Base-by-base conservation (phyloP, 2,329 filamentous ascomycete genomes). In the Drechslera avenae region DNA sequence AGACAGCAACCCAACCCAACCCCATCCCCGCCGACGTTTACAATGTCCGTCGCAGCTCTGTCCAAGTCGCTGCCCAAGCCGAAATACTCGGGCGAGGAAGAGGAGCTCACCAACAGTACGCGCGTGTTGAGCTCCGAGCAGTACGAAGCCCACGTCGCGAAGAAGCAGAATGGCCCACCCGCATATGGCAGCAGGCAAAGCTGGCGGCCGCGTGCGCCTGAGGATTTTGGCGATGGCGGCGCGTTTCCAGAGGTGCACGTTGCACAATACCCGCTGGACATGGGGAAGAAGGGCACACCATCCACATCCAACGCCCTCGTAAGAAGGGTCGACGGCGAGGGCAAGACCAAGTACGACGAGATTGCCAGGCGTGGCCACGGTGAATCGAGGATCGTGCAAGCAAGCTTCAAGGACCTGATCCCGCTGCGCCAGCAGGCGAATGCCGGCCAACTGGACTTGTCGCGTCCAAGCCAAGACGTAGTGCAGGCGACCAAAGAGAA, bases 381-480 rank as follows among this genome's bases (percentile, higher is more conserved):
- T 69, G 90, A 91, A 16, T 86, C 85, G 53, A 83, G 92, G 41
- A 89, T 97, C 58, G 87, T 99, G 9, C 94, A 99, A 74, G 87
- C 94, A 16, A 96, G 90, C 7, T 99, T 99, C 79, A 97, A 96
- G 72, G 94, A 97, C 66, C 79, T 99, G 42, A 99, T 99, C 56
- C 94, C 94, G 5, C 81, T 99, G 53, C 85, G 94, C 54, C 92
- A 97, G 74, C 88, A 91, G 59, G 94, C 94, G 56, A 89, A 97
- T 75, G 90, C 91, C 30, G 94, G 94, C 52, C 91, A 97, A 69
- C 85, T 99, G 60, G 90, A 91, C 48, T 78, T 99, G 37, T 88
- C 90, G 56, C 82, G 91, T 55, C 94, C 94, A 0, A 90, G 86
- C 61, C 84, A 90, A 73, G 91, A 97, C 64, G 84, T 94, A 67